phyloP scores from a whole-genome alignment of 2,329 filamentous ascomycete species.

The Sarocladium strictum region DNA sequence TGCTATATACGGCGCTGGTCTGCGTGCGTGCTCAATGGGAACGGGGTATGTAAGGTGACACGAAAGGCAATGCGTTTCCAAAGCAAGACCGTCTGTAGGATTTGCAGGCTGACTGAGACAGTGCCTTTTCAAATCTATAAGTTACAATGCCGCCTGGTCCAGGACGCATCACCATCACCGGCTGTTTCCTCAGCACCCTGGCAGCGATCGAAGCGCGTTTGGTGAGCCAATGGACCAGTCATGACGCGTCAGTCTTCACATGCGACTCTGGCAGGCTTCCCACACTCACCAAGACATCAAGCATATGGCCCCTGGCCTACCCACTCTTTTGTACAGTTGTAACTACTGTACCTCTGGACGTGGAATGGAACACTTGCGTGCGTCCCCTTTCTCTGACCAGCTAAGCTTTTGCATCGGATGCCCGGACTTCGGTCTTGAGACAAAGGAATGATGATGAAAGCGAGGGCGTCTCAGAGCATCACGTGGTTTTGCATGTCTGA shows the following conservation, averaged over 20 bases:
- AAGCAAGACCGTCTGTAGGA: no score
- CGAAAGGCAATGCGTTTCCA: no score
- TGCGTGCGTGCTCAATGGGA: no score
- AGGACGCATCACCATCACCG: background rate
- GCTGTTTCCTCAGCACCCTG: background rate
- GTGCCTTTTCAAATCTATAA: no score
- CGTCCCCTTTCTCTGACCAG: background rate
- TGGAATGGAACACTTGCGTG: background rate
- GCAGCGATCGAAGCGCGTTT: background rate
- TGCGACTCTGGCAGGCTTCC: background rate
- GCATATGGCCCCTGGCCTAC: background rate
- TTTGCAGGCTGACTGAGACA: no score
- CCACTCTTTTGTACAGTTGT: constrained; percentile 1
- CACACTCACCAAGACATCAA: background rate
- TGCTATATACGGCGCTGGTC: no score
- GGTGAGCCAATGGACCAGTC: background rate
- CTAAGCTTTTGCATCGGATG: background rate
- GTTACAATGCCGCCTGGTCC: no score
- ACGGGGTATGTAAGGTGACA: no score
- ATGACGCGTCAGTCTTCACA: constrained; percentile 1
- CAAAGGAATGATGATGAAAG: background rate
- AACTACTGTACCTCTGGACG: no score
- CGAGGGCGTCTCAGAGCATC: no score
- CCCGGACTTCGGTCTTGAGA: background rate
- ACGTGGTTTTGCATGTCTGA: no score